Percentiles rank a stretch among this genome's conserved stretches.
phyloP scores from a whole-genome alignment of 2,329 filamentous ascomycete species.

The Aspergillus carbonarius region DNA sequence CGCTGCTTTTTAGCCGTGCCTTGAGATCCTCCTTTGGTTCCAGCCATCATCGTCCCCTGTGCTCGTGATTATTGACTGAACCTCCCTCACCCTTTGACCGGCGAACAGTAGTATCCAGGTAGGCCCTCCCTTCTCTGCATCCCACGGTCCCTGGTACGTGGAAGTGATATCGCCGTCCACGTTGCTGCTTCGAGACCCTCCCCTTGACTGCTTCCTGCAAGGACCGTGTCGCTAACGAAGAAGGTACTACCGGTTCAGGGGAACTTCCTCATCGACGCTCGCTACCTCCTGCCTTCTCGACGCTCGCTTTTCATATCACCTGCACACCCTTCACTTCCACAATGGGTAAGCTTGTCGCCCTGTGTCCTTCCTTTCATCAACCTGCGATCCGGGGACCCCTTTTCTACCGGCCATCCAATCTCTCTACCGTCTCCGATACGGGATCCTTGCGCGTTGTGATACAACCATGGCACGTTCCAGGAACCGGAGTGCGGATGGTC shows the following conservation, averaged over 20 bases:
- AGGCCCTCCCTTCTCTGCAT: constrained; percentile 6
- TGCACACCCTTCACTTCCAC: constrained; percentile 22
- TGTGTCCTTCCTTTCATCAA: constrained; percentile 9
- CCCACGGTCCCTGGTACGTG: constrained; percentile 9
- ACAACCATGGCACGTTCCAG: constrained; percentile 16
- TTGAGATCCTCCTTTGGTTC: background rate
- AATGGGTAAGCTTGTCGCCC: constrained; percentile 41
- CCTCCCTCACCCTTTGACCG: background rate
- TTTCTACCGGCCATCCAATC: constrained; percentile 5
- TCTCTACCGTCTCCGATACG: background rate
- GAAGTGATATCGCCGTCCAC: constrained; percentile 10
- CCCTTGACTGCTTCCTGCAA: constrained; percentile 17
- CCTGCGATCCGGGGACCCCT: constrained; percentile 9
- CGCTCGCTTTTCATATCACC: constrained; percentile 25
- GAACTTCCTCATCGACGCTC: constrained; percentile 28
- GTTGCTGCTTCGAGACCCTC: constrained; percentile 11
- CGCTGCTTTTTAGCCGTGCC: background rate
- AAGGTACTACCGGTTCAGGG: constrained; percentile 26
- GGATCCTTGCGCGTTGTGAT: constrained; percentile 11
- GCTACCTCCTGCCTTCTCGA: constrained; percentile 19
- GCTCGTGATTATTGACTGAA: background rate
- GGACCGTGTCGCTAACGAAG: constrained; percentile 23
- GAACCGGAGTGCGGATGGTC: constrained; percentile 19
- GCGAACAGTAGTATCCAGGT: background rate
- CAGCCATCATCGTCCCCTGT: background rate